A percentile compares a stretch with the other conserved stretches of the same genome.
phyloP scores from a whole-genome alignment of 2,329 filamentous ascomycete species.

The Drechslerella stenobrocha region DNA sequence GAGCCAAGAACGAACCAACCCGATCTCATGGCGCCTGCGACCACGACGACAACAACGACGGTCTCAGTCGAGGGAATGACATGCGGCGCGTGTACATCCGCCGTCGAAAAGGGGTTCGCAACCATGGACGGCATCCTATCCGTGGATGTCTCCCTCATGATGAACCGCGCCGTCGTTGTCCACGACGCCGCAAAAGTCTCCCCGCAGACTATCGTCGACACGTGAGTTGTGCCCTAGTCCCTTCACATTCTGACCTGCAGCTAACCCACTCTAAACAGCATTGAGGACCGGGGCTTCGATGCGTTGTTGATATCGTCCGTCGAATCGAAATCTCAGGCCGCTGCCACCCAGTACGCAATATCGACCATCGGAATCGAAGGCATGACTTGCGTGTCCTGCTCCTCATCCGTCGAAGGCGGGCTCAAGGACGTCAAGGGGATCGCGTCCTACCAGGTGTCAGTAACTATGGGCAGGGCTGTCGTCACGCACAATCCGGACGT shows the following conservation, averaged over 20 bases:
- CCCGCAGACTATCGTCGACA: slow-evolving; percentile 66
- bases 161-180: slow-evolving; percentile 92
- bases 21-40: slow-evolving; percentile 1
- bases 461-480: slow-evolving; percentile 88
- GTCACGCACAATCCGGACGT: slow-evolving; percentile 77
- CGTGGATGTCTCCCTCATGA: slow-evolving; percentile 89
- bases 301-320: slow-evolving; percentile 64
- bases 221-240: slow-evolving; percentile 38
- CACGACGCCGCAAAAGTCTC: slow-evolving; percentile 77
- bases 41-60: slow-evolving; percentile 78
- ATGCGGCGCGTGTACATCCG: slow-evolving; percentile 91
- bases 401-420: slow-evolving; percentile 81
- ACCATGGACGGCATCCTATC: slow-evolving; percentile 76
- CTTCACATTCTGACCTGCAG: slow-evolving; percentile 62
- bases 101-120: slow-evolving; percentile 90
- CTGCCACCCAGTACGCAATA: slow-evolving; percentile 61
- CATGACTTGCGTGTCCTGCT: slow-evolving; percentile 98
- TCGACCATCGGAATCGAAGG: slow-evolving; percentile 90
- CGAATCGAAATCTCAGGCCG: slow-evolving; percentile 55
- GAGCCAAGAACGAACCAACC: slow-evolving; percentile 27
- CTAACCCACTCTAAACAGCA: slow-evolving; percentile 57
- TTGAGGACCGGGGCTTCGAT: slow-evolving; percentile 76
- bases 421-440: slow-evolving; percentile 78
- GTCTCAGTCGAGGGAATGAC: slow-evolving; percentile 87
- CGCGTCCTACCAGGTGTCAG: slow-evolving; percentile 87